Evolutionary conservation across 2,329 filamentous ascomycete genomes (phyloP).

Genomic region (Aureobasidium sp.): DNA sequence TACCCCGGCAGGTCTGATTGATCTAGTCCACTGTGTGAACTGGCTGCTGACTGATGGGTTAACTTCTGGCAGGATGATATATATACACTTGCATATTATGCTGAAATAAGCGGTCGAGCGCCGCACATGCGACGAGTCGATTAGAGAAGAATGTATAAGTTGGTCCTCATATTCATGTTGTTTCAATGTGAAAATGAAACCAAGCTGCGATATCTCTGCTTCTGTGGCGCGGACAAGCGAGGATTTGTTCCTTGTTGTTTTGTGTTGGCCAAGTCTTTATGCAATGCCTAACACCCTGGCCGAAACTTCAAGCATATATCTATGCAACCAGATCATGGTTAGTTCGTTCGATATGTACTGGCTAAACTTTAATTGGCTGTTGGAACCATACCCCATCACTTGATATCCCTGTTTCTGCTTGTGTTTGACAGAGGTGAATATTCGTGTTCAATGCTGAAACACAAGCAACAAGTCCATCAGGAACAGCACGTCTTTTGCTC

Average conservation of each 20-base stretch:
- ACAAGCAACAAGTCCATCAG: no score
- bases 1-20: conserved; percentile 30
- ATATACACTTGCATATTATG: neutral
- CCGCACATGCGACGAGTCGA: no score
- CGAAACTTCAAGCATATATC: neutral
- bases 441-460: neutral
- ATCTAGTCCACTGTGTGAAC: neutral
- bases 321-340: no score
- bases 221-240: neutral
- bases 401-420: neutral
- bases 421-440: neutral
- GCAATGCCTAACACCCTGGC: neutral
- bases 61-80: neutral
- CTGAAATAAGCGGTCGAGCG: neutral
- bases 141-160: neutral
- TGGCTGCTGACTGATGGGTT: neutral
- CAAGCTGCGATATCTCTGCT: neutral
- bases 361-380: neutral
- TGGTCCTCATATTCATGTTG: no score
- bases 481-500: no score
- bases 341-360: neutral
- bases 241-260: neutral
- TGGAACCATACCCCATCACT: neutral
- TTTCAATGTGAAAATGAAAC: neutral
- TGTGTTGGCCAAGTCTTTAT: neutral